Evolutionary conservation across 495 filamentous ascomycete genomes (phyloP).

Genomic region (Penicillium tannophilum): DNA sequence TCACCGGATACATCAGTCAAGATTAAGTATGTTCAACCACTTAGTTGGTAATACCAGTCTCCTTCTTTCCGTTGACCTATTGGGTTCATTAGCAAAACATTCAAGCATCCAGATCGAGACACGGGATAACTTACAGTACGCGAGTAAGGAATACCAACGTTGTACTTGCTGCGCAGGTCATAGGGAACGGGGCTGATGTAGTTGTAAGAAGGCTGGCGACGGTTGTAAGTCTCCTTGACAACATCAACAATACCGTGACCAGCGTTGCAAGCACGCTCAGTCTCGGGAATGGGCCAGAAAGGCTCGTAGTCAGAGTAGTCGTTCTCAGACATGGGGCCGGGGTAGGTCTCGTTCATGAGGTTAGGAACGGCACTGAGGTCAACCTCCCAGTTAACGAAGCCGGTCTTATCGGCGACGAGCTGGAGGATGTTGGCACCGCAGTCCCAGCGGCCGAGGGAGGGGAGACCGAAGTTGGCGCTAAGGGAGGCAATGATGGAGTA

Average conservation of each 20-base stretch:
- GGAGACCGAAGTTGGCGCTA: conserved; percentile 66
- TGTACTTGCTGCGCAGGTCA: conserved; percentile 29
- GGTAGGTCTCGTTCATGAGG: conserved; percentile 44
- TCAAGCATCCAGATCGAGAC: background rate
- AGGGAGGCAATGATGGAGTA: conserved; percentile 65
- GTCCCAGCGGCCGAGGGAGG: conserved; percentile 67
- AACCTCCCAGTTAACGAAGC: conserved; percentile 52
- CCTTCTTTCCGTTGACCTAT: background rate
- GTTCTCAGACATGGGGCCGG: conserved; percentile 40
- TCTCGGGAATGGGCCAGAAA: conserved; percentile 40
- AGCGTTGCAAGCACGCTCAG: conserved; percentile 38
- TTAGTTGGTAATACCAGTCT: background rate
- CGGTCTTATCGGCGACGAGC: conserved; percentile 54
- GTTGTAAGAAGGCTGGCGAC: conserved; percentile 34
- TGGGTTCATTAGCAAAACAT: background rate
- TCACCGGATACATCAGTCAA: background rate
- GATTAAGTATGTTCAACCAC: background rate
- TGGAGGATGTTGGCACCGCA: conserved; percentile 67
- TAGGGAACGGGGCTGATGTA: conserved; percentile 43
- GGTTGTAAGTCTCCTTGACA: conserved; percentile 37
- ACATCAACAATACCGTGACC: conserved; percentile 40
- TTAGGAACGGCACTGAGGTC: conserved; percentile 31
- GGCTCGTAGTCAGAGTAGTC: conserved; percentile 31
- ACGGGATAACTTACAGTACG: background rate
- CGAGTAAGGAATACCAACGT: conserved; percentile 21